These are phyloP conservation scores for Puccinia polysora DNA, from an alignment of 1,284 basidiomycete genomes.

Conservation along the genomic window DNA sequence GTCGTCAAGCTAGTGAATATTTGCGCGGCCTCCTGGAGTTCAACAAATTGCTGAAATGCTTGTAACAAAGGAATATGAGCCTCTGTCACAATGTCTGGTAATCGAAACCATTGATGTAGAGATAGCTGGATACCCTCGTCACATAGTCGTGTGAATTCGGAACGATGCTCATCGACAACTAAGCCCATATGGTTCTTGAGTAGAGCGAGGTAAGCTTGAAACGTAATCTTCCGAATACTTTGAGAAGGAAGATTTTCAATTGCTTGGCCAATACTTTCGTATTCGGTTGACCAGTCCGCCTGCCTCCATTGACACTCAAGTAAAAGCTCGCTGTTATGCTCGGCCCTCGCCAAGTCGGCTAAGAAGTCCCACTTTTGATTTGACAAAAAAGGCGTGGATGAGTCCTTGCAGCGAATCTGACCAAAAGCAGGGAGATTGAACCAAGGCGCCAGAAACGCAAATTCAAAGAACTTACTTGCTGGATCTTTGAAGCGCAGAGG, in stretches of 20 bases:
- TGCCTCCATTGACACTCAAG: constrained; percentile 94
- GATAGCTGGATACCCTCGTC: constrained; percentile 97
- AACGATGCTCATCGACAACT: constrained; percentile 40
- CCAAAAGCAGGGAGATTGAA: neutral
- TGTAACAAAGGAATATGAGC: constrained; percentile 93
- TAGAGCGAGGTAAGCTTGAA: constrained; percentile 89
- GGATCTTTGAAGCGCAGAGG: constrained; percentile 86
- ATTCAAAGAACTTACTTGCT: constrained; percentile 56
- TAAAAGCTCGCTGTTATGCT: constrained; percentile 85
- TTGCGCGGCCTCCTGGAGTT: constrained; percentile 83
- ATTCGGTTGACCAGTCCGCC: constrained; percentile 79
- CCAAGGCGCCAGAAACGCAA: no score
- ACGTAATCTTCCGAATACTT: constrained; percentile 88
- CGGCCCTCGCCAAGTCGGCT: constrained; percentile 82
- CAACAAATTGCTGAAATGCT: constrained; percentile 98
- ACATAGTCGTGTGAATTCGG: constrained; percentile 74
- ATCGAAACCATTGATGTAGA: constrained; percentile 87
- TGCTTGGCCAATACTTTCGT: constrained; percentile 76
- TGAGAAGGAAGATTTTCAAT: constrained; percentile 71
- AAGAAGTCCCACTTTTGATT: constrained; percentile 80
- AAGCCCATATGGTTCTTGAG: constrained; percentile 57
- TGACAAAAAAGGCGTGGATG: neutral
- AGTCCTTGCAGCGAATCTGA: neutral
- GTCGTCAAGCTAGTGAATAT: constrained; percentile 85
- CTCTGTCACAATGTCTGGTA: constrained; percentile 77